A percentile compares a stretch with the other conserved stretches of the same genome.
Conservation (phyloP, 2,329 filamentous ascomycete genomes). For the Ceratocystis variospora region DNA sequence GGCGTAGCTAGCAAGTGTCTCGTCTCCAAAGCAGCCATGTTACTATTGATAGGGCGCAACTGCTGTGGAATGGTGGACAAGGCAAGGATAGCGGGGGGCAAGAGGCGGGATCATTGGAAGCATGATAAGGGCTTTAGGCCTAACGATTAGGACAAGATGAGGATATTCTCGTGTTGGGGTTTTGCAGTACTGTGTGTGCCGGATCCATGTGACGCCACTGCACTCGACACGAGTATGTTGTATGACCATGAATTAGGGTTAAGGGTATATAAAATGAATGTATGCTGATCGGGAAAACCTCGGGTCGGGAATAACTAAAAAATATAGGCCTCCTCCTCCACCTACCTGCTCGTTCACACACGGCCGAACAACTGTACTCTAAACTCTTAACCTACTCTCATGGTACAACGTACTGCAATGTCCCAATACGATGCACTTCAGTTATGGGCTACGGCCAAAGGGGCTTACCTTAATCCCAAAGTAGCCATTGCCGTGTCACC, state of each 20-base stretch:
- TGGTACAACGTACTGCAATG: background rate
- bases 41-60: constrained; percentile 15
- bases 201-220: background rate
- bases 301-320: background rate
- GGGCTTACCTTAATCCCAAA: constrained; percentile 36
- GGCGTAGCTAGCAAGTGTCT: constrained; percentile 7
- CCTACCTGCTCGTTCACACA: background rate
- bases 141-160: background rate
- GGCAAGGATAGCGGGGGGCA: background rate
- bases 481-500: constrained; percentile 41
- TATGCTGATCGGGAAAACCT: background rate
- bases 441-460: constrained; percentile 35
- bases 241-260: background rate
- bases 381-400: background rate
- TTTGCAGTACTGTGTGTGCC: background rate
- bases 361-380: background rate
- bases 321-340: no score
- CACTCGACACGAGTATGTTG: background rate
- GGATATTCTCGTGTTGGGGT: background rate
- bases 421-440: constrained; percentile 26
- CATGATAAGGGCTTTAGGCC: background rate
- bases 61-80: constrained; percentile 17
- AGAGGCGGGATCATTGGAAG: background rate
- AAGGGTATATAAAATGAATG: background rate
- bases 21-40: background rate